Base-by-base conservation (phyloP, 805 yeast genomes). In the Starmerella asiatica region DNA sequence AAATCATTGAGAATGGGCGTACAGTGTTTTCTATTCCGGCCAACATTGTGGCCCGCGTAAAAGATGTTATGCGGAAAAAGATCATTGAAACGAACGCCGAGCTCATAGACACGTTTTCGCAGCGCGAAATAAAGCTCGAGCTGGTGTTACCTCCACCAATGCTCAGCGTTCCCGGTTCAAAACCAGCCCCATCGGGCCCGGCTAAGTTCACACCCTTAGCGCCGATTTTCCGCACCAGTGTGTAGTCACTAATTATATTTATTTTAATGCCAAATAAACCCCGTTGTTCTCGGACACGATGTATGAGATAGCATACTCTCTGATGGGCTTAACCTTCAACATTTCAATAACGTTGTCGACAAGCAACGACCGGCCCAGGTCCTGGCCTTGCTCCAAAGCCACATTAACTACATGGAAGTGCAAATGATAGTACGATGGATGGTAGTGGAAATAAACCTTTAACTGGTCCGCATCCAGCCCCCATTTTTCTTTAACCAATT, bases 341-440 rank as follows among this genome's bases (percentile, higher is more conserved):
- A 75, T 76, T 26, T 81, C 93, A 40, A 91, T 77, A 1, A 85
- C 70, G 44, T 82, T 93, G 42, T 82, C 93, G 32, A 91, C 59
- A 21, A 85, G 60, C 17, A 83, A 66, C 1, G 96, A 94, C 52
- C 79, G 80, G 2, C 97, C 97, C 59, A 52, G 81, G 69, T 34
- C 93, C 74, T 47, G 70, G 34, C 12, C n/a, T 69, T 34, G 84
- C 75, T 39, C 73, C 50, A 81, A 81, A 16, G 60, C 66, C 5
- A 80, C 66, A 52, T 81, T 79, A 16, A 84, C 94, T 15, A 83
- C 77, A 57, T 91, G 98, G 15, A 91, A 70, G 56, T 91, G 98
- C 65, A 91, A 79, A 54, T 91, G 97, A 55, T 91, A 91, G 58
- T 88, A 91, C 0, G 94, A 80, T 0, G 98, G 98, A 49, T 86